Base-by-base conservation (phyloP, 768 basidiomycete genomes). In the Asterophora parasitica region DNA sequence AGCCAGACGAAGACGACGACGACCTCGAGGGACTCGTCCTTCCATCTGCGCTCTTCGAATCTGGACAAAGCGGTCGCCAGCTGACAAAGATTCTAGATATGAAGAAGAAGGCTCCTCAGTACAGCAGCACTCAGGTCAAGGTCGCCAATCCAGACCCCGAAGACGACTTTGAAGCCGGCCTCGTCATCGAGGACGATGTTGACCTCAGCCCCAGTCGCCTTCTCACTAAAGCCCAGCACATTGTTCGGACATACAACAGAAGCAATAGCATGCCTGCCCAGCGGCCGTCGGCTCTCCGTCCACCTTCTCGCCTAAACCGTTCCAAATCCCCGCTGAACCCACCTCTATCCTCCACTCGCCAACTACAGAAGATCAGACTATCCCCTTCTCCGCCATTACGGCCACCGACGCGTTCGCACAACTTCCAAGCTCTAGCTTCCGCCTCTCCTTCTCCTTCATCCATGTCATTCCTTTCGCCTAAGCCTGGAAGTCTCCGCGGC, bases 91-190 rank as follows among this genome's bases (percentile, higher is more conserved):
- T 78, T n/a, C 65, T 78, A 34, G 77, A 77, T 52, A 66, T 67
- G 63, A 80, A 81, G 56, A 74, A 79, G 62, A 74, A 73, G 38
- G 78, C 80, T 15, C 75, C 80, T 15, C 75, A 76, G 17, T 67
- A 67, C 13, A 52, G 64, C 23, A 63, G 55, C 36, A 61, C 62
- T 32, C 60, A 61, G 15, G 62, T 75, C 54, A 83, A 79, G 54
- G 60, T 77, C 6, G 68, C 79, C 19, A 74, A 67, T 49, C 77
- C 82, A 12, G 80, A 89, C 63, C 79, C 74, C 10, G 90, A 92
- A 57, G 89, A 92, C 51, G 87, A 91, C 62, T 91, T 92, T 53
- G 90, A 93, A 65, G 77, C 77, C 51, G 90, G 90, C 11, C 81
- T 93, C 44, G 77, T 91, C 54, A 83, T 93, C 57, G 83, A 85